Evolutionary conservation across 2,329 filamentous ascomycete species (phyloP), one percentile per base, ranked within the genome.

Genomic region (Ophiostoma sp.): DNA sequence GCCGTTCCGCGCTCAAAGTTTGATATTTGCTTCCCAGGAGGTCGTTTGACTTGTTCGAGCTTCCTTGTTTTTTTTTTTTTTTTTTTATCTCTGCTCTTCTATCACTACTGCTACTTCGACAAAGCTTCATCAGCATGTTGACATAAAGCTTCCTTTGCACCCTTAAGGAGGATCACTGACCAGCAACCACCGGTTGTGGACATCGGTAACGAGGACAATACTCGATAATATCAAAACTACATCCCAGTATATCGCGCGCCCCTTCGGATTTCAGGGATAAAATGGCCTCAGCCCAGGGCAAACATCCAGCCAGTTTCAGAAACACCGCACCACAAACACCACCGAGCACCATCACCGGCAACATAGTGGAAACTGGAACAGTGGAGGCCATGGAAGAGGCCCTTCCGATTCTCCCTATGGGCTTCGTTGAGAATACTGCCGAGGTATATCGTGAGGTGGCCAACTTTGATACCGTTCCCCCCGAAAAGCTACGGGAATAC

Each of bases 391-490:
- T 63, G 2, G 60, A 71, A 4, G 68, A 68, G 7, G 60, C 45
- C 73, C 76, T 78, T 49, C 79, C 81, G 76, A 79, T 85, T 47
- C 73, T 87, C 74, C 85, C 85, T 27, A 83, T 83, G 74, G 85
- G 85, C 74, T 81, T 87, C 70, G 80, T 87, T 70, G 79, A 80
- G 65, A 87, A 87, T 76, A 81, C 80, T 8, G 76, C 77, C 45
- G 77, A 79, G 65, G 79, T 87, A 45, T 85, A 86, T 72, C 79
- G 79, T 40, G 83, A 84, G 72, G 81, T 87, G 65, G 84, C 85
- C 45, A 80, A 78, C 72, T 82, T 82, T 72, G 75, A 81, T 36
- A 75, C 80, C 45, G 77, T 86, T 6, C 82, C 85, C 16, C 75
- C 79, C 45, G 82, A 85, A 69, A 82, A 84, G 70, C 82, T 87